Evolutionary conservation across 768 basidiomycete species (phyloP).

Genomic region (Boletus coccyginus): DNA sequence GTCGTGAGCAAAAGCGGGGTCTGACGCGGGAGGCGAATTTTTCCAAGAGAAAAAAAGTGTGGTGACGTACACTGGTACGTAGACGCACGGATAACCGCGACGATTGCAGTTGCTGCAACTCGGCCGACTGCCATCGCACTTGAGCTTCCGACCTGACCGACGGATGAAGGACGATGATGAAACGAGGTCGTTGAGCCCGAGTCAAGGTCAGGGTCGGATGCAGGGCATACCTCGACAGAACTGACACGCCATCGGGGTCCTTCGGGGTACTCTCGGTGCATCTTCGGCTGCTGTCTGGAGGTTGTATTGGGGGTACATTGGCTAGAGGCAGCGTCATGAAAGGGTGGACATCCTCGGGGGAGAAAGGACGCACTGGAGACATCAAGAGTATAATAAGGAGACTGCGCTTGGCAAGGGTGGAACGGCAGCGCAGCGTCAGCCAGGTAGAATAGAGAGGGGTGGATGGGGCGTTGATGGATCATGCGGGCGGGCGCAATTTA

Average conservation of each 20-base stretch:
- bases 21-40: background rate
- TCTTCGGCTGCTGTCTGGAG: slow-evolving; percentile 20
- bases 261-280: slow-evolving; percentile 32
- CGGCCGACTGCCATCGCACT: slow-evolving; percentile 65
- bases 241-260: slow-evolving; percentile 70
- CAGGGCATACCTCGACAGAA: slow-evolving; percentile 59
- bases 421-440: background rate
- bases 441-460: slow-evolving; percentile 9
- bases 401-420: slow-evolving; percentile 1
- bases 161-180: background rate
- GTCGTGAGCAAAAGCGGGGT: slow-evolving; percentile 7
- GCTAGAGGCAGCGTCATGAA: slow-evolving; percentile 1
- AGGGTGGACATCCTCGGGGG: background rate
- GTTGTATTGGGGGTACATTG: slow-evolving; percentile 15
- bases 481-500: slow-evolving; percentile 28
- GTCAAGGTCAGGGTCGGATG: background rate
- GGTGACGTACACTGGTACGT: slow-evolving; percentile 61
- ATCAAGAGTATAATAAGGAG: slow-evolving; percentile 13
- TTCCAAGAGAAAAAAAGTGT: slow-evolving; percentile 1
- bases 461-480: slow-evolving; percentile 3
- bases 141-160: slow-evolving; percentile 59
- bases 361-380: slow-evolving; percentile 21
- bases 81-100: slow-evolving; percentile 56
- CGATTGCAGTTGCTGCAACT: slow-evolving; percentile 65
- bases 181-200: background rate